phyloP scores from a whole-genome alignment of 805 yeast genomes.

The Tetrapisispora arboricola region DNA sequence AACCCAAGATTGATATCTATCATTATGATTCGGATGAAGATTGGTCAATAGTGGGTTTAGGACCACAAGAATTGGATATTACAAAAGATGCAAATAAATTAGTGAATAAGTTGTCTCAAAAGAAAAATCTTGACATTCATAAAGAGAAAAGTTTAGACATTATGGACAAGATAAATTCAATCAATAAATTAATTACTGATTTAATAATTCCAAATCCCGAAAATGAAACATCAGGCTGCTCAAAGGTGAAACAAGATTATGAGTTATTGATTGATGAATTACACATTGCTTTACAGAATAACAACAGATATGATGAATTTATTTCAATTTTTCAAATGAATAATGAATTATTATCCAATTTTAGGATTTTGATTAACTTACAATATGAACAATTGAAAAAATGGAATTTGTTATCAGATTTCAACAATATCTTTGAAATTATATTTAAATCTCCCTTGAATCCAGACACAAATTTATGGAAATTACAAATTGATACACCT shows the following conservation, averaged over 20 bases:
- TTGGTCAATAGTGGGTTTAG: slow-evolving; percentile 26
- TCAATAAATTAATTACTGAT: slow-evolving; percentile 17
- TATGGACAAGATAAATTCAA: slow-evolving; percentile 16
- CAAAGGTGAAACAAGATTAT: slow-evolving; percentile 11
- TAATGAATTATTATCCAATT: slow-evolving; percentile 19
- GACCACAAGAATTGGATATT: slow-evolving; percentile 24
- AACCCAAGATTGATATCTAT: slow-evolving; percentile 10
- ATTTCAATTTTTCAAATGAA: slow-evolving; percentile 20
- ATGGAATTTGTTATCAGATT: slow-evolving; percentile 16
- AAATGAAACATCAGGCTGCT: background rate
- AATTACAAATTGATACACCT: background rate
- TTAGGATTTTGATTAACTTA: slow-evolving; percentile 21
- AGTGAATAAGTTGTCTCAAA: slow-evolving; percentile 21
- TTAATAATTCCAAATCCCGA: slow-evolving; percentile 6
- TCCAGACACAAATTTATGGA: slow-evolving; percentile 16
- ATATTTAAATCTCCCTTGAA: slow-evolving; percentile 16
- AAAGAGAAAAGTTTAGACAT: slow-evolving; percentile 20
- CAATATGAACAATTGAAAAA: slow-evolving; percentile 12
- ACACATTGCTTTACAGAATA: slow-evolving; percentile 16
- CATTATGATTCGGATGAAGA: slow-evolving; percentile 27
- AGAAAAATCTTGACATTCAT: slow-evolving; percentile 23
- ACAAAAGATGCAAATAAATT: slow-evolving; percentile 12
- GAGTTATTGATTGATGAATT: slow-evolving; percentile 23
- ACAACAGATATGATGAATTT: slow-evolving; percentile 21
- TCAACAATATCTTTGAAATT: slow-evolving; percentile 14